Base-by-base conservation (phyloP, 352 stramenopile genomes). In the Globisporangium recalcitrans region DNA sequence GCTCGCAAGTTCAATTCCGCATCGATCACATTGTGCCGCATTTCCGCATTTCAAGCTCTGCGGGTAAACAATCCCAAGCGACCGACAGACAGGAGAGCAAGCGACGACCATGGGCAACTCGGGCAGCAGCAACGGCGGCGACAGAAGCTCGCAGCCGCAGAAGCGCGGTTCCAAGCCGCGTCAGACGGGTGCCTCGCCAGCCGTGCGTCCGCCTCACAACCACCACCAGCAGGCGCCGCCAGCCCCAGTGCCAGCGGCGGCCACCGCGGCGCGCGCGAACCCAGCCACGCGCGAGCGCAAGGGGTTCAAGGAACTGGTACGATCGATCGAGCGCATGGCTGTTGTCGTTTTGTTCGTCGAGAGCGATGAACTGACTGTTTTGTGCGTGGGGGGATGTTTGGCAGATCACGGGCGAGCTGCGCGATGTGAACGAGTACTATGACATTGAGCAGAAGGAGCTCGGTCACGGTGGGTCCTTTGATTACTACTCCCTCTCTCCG, bases 391-490 rank as follows among this genome's bases (percentile, higher is more conserved):
- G 38, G 4, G n/a, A 55, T 55, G 36, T 6, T 36, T 51, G 55
- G 31, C 42, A 95, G 85, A 95, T 95, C 63, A 95, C 85, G 60
- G 85, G 85, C 59, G 74, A 89, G 59, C 59, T 95, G 58, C 77
- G 82, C 44, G 84, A 95, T 60, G 78, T 95, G 57, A 93, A 92
- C 66, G 72, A 91, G 57, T 88, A 80, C 27, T 95, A 95, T 65
- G 80, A 93, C 54, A 92, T 95, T 68, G 86, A 93, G 63, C 88
- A 93, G 64, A 95, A 93, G 71, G 86, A 95, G 54, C 67, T 95
- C 29, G 86, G 86, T 58, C 86, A 95, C 57, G 86, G 73, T 78
- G 52, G 36, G 52, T 31, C 11, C 52, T 51, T 26, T 24, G 40
- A 7, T 32, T 57, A n/a, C 27, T 44, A 19, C 27, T 44, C 14